These are phyloP conservation scores for Lasiosphaeria hispida DNA, from an alignment of 495 filamentous ascomycete species.

Conservation along the genomic window DNA sequence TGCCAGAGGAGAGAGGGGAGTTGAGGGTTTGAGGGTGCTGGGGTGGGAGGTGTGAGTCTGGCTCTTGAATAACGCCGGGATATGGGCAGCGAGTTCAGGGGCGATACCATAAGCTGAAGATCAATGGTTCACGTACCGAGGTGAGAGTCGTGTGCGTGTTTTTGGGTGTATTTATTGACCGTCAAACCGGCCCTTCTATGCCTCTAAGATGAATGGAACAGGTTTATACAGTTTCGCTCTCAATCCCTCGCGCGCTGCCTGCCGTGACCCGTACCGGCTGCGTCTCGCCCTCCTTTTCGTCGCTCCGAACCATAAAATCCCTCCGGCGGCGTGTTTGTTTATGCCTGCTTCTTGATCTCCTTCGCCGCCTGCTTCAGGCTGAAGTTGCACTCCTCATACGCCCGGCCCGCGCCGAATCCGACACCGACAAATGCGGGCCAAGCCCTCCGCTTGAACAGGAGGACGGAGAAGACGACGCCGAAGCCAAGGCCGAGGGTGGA, in stretches of 20 bases:
- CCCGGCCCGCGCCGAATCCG: slow-evolving; percentile 92
- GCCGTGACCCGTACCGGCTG: not conserved
- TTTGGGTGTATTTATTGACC: slow-evolving; percentile 5
- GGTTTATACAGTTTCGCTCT: slow-evolving; percentile 20
- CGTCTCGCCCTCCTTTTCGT: not conserved
- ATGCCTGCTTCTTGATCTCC: slow-evolving; percentile 48
- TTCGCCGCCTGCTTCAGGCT: slow-evolving; percentile 56
- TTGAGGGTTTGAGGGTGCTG: not conserved
- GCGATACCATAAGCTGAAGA: not conserved
- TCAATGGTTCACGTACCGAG: no score
- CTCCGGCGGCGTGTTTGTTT: slow-evolving; percentile 2
- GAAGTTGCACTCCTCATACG: slow-evolving; percentile 87
- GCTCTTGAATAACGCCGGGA: not conserved
- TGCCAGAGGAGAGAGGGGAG: no score
- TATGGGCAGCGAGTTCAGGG: not conserved
- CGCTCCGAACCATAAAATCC: not conserved
- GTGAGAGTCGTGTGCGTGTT: not conserved
- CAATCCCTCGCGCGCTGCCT: not conserved
- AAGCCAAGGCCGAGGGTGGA: slow-evolving; percentile 91
- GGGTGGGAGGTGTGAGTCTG: not conserved
- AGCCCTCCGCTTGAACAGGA: slow-evolving; percentile 94
- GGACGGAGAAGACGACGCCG: slow-evolving; percentile 96
- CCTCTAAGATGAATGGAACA: slow-evolving; percentile 26
- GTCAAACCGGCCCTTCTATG: slow-evolving; percentile 22
- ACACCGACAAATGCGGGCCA: slow-evolving; percentile 92